These are phyloP conservation scores for Boletus rubescentipes DNA, from an alignment of 768 basidiomycete species.

Conservation along the genomic window DNA sequence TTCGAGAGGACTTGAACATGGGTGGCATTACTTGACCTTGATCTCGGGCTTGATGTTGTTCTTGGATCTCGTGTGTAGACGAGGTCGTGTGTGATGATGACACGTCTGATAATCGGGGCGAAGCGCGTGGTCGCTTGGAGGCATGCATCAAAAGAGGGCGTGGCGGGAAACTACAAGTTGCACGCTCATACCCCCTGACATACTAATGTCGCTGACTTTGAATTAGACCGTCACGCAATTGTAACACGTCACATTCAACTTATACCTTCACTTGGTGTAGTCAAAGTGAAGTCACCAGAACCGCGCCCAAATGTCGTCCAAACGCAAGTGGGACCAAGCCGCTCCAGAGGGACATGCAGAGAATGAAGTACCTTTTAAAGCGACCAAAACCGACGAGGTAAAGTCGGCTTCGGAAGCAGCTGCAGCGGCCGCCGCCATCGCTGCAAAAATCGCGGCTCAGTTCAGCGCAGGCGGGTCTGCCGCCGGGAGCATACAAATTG, in stretches of 20 bases:
- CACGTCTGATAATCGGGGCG: constrained; percentile 29
- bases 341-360: constrained; percentile 44
- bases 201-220: constrained; percentile 15
- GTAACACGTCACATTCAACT: constrained; percentile 17
- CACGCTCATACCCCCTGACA: not conserved
- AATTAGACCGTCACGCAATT: constrained; percentile 13
- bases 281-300: not conserved
- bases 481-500: constrained; percentile 41
- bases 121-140: constrained; percentile 34
- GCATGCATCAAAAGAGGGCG: constrained; percentile 18
- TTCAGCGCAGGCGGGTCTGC: constrained; percentile 51
- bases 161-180: not conserved
- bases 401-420: constrained; percentile 58
- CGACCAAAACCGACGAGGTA: constrained; percentile 46
- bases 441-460: constrained; percentile 93
- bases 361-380: constrained; percentile 43
- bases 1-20: constrained; percentile 35
- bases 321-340: constrained; percentile 83
- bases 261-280: not conserved
- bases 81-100: constrained; percentile 37
- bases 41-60: not conserved
- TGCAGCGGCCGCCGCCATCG: constrained; percentile 81
- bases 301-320: constrained; percentile 53
- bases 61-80: not conserved
- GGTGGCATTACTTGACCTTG: constrained; percentile 23